These are phyloP conservation scores for Backusella psychrophila DNA, from an alignment of 192 early-diverging fungal genomes.

Conservation along the genomic window DNA sequence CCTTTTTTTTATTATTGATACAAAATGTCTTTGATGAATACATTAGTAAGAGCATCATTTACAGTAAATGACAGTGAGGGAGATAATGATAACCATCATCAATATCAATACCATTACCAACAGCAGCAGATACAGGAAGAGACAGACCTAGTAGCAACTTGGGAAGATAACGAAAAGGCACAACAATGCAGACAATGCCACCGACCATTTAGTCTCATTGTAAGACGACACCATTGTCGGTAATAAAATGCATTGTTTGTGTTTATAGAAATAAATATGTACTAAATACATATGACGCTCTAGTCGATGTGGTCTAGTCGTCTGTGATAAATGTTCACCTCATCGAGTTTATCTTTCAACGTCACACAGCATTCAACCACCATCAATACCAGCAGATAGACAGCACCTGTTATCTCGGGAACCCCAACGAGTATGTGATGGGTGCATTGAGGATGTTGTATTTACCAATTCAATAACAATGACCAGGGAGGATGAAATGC, in stretches of 20 bases:
- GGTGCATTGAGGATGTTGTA: slow-evolving; percentile 8
- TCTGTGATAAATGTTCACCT: slow-evolving; percentile 26
- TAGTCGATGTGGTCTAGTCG: slow-evolving; percentile 20
- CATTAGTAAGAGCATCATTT: not conserved
- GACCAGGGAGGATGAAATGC: slow-evolving; percentile 43
- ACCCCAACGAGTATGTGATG: slow-evolving; percentile 26
- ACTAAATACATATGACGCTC: not conserved
- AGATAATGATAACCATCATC: not conserved
- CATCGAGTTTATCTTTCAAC: slow-evolving; percentile 15
- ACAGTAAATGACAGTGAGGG: not conserved
- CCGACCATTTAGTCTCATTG: slow-evolving; percentile 15
- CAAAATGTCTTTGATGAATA: not conserved
- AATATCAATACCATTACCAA: not conserved
- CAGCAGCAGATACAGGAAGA: not conserved
- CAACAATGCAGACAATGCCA: slow-evolving; percentile 17
- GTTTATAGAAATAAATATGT: not conserved
- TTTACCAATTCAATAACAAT: slow-evolving; percentile 3
- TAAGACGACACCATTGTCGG: slow-evolving; percentile 26
- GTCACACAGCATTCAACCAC: slow-evolving; percentile 9
- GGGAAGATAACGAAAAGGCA: slow-evolving; percentile 19
- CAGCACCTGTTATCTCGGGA: not conserved
- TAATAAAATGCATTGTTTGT: not conserved
- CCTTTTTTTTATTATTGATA: not conserved
- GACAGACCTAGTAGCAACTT: not conserved
- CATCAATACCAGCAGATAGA: not conserved